Evolutionary conservation across 345 rosid species (phyloP).

Genomic region (Acer campestre): DNA sequence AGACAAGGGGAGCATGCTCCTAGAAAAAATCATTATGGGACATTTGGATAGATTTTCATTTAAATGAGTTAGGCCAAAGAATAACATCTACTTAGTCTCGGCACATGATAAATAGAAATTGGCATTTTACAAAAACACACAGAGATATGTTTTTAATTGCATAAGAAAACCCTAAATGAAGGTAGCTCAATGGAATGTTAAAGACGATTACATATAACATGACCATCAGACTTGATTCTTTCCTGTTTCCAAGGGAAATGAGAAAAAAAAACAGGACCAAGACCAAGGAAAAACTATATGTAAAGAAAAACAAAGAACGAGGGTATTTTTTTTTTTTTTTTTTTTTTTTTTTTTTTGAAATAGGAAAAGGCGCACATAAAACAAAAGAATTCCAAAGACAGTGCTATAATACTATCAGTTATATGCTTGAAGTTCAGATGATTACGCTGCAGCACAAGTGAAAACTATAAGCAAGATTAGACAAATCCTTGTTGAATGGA

Average conservation of each 20-base stretch:
- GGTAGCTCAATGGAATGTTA: neutral
- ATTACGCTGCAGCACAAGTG: slow-evolving; percentile 90
- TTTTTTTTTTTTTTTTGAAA: neutral
- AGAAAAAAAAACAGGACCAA: neutral
- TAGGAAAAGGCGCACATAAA: neutral
- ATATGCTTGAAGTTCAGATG: slow-evolving; percentile 25
- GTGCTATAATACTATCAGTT: neutral
- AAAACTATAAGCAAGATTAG: slow-evolving; percentile 75
- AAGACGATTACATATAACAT: neutral
- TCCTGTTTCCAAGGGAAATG: neutral
- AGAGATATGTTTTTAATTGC: neutral
- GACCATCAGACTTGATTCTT: neutral
- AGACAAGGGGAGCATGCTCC: neutral
- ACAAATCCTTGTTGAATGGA: slow-evolving; percentile 50
- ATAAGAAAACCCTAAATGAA: neutral
- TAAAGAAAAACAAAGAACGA: neutral
- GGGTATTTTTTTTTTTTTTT: neutral
- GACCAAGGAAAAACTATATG: neutral
- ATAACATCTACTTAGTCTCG: neutral
- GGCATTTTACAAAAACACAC: neutral
- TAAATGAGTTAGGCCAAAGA: neutral
- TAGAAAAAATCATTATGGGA: neutral
- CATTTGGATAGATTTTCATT: neutral
- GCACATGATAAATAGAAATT: neutral
- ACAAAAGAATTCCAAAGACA: neutral